These are phyloP conservation scores for Berkeleyomyces basicola DNA, from an alignment of 2,329 filamentous ascomycete genomes.

Conservation along the genomic window DNA sequence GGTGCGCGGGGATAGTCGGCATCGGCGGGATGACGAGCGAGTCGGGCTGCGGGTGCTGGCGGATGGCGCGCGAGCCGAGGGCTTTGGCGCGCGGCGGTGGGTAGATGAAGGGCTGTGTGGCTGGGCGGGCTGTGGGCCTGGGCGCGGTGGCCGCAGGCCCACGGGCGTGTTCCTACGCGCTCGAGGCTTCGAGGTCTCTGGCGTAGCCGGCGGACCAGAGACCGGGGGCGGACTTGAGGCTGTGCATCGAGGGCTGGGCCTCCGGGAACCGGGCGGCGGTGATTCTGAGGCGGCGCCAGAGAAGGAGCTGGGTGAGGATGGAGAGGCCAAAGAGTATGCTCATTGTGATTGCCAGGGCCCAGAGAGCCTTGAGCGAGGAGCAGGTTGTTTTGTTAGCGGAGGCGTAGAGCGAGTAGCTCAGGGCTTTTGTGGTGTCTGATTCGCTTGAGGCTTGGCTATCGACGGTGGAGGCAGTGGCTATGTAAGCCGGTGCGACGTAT, in stretches of 20 bases:
- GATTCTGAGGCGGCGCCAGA: conserved; percentile 33
- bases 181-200: conserved; percentile 1
- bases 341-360: conserved; percentile 69
- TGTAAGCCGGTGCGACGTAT: not conserved
- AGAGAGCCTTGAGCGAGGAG: conserved; percentile 71
- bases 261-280: conserved; percentile 3
- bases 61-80: conserved; percentile 7
- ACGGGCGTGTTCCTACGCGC: conserved; percentile 8
- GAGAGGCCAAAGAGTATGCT: conserved; percentile 55
- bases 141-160: not conserved
- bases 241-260: not conserved
- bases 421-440: not conserved
- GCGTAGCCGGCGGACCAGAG: not conserved
- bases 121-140: not conserved
- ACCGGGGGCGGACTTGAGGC: not conserved
- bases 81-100: not conserved
- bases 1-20: conserved; percentile 7
- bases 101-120: not conserved
- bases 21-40: conserved; percentile 10
- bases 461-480: not conserved
- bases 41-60: not conserved
- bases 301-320: conserved; percentile 36
- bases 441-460: conserved; percentile 16
- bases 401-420: conserved; percentile 29
- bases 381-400: conserved; percentile 47